Evolutionary conservation across 75 land plant species (phyloP), one percentile per base, ranked within the genome.

Genomic region (Selaginella moellendorffii): DNA sequence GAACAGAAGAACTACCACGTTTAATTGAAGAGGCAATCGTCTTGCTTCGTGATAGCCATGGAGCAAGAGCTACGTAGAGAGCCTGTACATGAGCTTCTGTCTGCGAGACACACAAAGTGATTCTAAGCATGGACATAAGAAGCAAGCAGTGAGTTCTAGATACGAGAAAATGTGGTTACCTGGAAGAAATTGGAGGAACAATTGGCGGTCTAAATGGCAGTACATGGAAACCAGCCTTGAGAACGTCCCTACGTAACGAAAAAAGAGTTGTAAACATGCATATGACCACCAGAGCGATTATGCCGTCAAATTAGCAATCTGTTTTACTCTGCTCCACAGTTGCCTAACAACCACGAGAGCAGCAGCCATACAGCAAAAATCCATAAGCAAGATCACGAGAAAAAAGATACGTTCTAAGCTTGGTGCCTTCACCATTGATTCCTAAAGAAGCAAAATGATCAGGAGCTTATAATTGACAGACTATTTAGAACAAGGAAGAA

Each of bases 131-230:
- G 70, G 8, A 27, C 30, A 53, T 14, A 36, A 36, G 46, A 36
- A 5, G 14, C 46, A 5, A 36, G 46, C 5, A 36, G 14, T 36
- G 5, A 36, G 5, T 5, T 36, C 14, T 5, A 36, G 5, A 36
- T 5, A 36, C 46, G 46, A 36, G 14, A 36, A 36, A 14, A 36
- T 14, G 14, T n/a, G n/a, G n/a, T 59, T 60, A 91, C 98, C 98
- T 83, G 81, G 97, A 89, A 54, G 90, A 85, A 68, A 84, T 80
- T 2, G 79, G 67, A 66, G 98, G 82, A 31, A 93, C 98, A 2
- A 90, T 85, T 26, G 98, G 96, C 0, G 98, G 98, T 69, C 98
- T 80, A 31, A 93, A 86, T 51, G 98, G 90, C 51, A 80, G 75
- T 18, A 86, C 87, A 72, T 93, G 98, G 58, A 89, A 93, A 25